Conservation (phyloP, 495 filamentous ascomycete species). For the Xylaria scruposa region DNA sequence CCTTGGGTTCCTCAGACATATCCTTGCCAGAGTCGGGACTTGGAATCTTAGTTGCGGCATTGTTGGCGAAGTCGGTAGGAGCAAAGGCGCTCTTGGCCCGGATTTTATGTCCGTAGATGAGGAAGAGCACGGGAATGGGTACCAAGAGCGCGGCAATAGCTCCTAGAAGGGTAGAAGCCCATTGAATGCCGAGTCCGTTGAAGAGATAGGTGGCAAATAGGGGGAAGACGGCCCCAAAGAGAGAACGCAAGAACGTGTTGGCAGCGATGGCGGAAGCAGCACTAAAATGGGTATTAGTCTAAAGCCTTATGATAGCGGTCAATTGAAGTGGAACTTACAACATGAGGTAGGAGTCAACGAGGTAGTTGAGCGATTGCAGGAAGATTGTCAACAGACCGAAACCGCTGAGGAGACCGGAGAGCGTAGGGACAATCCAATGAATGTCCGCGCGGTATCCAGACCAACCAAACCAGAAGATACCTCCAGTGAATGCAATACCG, state of each 20-base stretch:
- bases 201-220: slow-evolving; percentile 87
- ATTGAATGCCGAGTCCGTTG: slow-evolving; percentile 74
- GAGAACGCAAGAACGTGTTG: slow-evolving; percentile 85
- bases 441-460: slow-evolving; percentile 66
- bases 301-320: neutral
- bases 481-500: slow-evolving; percentile 72
- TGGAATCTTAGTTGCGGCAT: slow-evolving; percentile 8
- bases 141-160: slow-evolving; percentile 71
- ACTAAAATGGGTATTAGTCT: slow-evolving; percentile 38
- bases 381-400: slow-evolving; percentile 79
- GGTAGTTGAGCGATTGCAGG: slow-evolving; percentile 83
- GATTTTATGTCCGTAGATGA: slow-evolving; percentile 67
- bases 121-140: slow-evolving; percentile 77
- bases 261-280: slow-evolving; percentile 88
- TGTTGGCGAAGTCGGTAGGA: slow-evolving; percentile 53
- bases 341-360: slow-evolving; percentile 88
- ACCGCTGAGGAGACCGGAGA: slow-evolving; percentile 67
- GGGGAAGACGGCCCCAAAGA: slow-evolving; percentile 79
- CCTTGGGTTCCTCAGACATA: slow-evolving; percentile 29
- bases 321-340: slow-evolving; percentile 59
- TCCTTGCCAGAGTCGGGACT: slow-evolving; percentile 33
- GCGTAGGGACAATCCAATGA: slow-evolving; percentile 83
- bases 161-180: slow-evolving; percentile 78
- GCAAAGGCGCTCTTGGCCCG: slow-evolving; percentile 72
- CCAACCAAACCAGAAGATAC: slow-evolving; percentile 92